Evolutionary conservation across 2,329 filamentous ascomycete genomes (phyloP).

Genomic region (Arthrobotrys iridis): DNA sequence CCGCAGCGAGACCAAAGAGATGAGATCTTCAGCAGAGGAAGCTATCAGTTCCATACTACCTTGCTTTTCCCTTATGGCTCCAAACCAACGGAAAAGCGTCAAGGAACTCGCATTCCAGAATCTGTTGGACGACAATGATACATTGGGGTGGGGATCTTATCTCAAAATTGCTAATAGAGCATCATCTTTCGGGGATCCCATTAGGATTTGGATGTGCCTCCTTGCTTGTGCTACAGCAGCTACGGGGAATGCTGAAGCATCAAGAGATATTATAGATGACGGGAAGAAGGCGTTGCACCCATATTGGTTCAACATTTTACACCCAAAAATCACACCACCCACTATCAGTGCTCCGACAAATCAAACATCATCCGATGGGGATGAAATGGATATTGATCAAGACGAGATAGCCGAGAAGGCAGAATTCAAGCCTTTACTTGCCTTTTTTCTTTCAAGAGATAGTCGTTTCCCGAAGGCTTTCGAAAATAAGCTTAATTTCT

Average conservation of each 20-base stretch:
- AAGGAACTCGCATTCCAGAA: constrained; percentile 70
- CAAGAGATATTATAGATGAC: constrained; percentile 87
- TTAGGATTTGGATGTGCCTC: constrained; percentile 87
- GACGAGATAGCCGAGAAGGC: constrained; percentile 59
- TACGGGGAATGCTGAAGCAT: constrained; percentile 73
- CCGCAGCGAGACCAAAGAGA: constrained; percentile 44
- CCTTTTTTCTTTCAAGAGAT: constrained; percentile 63
- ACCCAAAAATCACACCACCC: constrained; percentile 60
- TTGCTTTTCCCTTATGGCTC: constrained; percentile 71
- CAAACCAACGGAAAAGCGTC: constrained; percentile 62
- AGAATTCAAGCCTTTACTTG: constrained; percentile 63
- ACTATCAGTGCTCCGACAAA: constrained; percentile 33
- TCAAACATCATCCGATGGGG: constrained; percentile 18
- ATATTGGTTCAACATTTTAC: constrained; percentile 75
- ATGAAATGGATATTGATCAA: constrained; percentile 56
- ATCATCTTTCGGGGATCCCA: constrained; percentile 78
- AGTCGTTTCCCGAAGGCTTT: constrained; percentile 59
- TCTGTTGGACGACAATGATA: constrained; percentile 68
- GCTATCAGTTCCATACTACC: constrained; percentile 71
- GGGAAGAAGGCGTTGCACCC: constrained; percentile 78
- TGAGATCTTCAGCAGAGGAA: constrained; percentile 58
- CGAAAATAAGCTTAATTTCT: constrained; percentile 47
- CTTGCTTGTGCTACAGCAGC: constrained; percentile 67
- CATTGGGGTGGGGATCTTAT: constrained; percentile 68
- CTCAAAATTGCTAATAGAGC: constrained; percentile 92